These are phyloP conservation scores for Thermoascus crustaceus DNA, from an alignment of 2,329 filamentous ascomycete species.

Conservation along the genomic window DNA sequence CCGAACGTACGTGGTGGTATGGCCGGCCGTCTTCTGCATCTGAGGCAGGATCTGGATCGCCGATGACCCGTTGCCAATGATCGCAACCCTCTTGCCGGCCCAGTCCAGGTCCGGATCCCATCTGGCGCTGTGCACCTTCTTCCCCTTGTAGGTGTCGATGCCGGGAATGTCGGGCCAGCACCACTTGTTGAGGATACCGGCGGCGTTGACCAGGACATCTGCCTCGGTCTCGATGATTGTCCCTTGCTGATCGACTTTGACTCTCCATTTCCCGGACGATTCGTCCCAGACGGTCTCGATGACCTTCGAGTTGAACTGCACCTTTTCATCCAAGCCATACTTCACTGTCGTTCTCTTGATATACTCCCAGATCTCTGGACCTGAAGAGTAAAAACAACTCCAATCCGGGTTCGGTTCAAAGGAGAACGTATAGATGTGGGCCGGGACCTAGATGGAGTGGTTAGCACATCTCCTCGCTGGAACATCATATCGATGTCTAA, in stretches of 20 bases:
- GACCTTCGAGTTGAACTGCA: slow-evolving; percentile 33
- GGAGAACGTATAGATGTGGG: slow-evolving; percentile 34
- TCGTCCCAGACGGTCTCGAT: slow-evolving; percentile 32
- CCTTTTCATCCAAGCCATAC: slow-evolving; percentile 30
- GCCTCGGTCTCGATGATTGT: slow-evolving; percentile 13
- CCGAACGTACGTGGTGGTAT: slow-evolving; percentile 2
- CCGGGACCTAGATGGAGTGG: slow-evolving; percentile 9
- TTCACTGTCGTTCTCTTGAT: slow-evolving; percentile 32
- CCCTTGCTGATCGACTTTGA: slow-evolving; percentile 12
- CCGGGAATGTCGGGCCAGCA: slow-evolving; percentile 14
- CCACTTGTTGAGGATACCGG: slow-evolving; percentile 18
- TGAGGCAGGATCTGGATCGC: slow-evolving; percentile 4
- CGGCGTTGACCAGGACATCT: slow-evolving; percentile 20
- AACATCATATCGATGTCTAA: not conserved
- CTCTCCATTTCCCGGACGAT: slow-evolving; percentile 12
- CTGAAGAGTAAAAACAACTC: slow-evolving; percentile 34
- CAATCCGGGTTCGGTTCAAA: slow-evolving; percentile 39
- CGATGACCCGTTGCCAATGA: slow-evolving; percentile 17
- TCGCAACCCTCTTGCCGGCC: slow-evolving; percentile 15
- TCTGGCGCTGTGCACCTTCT: slow-evolving; percentile 7
- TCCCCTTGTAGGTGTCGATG: slow-evolving; percentile 6
- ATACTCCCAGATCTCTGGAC: slow-evolving; percentile 39
- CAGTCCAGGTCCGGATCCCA: slow-evolving; percentile 15
- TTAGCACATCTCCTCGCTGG: not conserved
- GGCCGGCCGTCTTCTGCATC: not conserved